Evolutionary conservation across 2,329 filamentous ascomycete genomes (phyloP).

Genomic region (Neoarthrinium moseri): DNA sequence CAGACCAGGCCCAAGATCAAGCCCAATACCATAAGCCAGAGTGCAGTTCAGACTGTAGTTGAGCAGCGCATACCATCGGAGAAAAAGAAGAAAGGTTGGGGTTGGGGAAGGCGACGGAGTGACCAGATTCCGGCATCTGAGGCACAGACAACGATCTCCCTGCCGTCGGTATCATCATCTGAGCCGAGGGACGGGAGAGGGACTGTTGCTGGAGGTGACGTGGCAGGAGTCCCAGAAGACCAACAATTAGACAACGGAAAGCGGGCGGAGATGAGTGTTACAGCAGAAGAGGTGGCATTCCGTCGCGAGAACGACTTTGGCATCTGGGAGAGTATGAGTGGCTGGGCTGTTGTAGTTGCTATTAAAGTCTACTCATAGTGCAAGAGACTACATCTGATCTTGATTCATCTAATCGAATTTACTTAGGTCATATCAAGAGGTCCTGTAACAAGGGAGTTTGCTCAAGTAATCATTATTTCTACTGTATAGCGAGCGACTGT

Average conservation of each 20-base stretch:
- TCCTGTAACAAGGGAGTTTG: no score
- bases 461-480: no score
- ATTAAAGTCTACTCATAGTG: conserved; percentile 25
- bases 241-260: conserved; percentile 18
- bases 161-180: background rate
- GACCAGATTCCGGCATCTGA: background rate
- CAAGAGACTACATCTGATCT: no score
- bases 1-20: conserved; percentile 11
- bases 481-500: no score
- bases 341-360: conserved; percentile 47
- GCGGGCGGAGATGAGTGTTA: conserved; percentile 37
- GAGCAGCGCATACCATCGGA: conserved; percentile 27
- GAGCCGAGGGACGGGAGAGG: background rate
- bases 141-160: background rate
- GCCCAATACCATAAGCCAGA: conserved; percentile 8
- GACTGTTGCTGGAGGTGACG: conserved; percentile 7
- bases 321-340: conserved; percentile 48
- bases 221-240: background rate
- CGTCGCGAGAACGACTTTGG: conserved; percentile 50
- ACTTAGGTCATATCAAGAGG: no score
- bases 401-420: no score
- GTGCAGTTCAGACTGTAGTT: conserved; percentile 27
- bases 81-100: conserved; percentile 31
- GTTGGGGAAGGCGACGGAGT: conserved; percentile 22
- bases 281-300: conserved; percentile 48